These are phyloP conservation scores for Emericellopsis atlantica DNA, from an alignment of 2,329 filamentous ascomycete genomes.

Conservation along the genomic window DNA sequence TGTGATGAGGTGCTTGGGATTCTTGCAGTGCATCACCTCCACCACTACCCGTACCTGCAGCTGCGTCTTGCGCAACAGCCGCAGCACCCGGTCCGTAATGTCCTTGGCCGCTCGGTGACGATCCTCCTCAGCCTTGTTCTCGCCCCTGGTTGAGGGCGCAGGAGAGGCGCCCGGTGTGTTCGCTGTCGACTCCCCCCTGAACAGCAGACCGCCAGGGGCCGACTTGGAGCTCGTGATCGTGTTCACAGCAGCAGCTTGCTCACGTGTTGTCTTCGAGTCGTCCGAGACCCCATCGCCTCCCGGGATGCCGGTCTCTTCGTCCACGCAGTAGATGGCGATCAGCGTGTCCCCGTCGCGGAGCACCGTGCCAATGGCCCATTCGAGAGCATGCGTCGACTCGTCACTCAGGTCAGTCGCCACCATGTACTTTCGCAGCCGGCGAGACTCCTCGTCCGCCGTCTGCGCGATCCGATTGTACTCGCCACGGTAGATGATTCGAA, in stretches of 20 bases:
- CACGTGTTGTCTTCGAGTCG: conserved; percentile 61
- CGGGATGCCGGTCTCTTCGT: conserved; percentile 64
- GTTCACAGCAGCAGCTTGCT: conserved; percentile 61
- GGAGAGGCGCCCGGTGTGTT: conserved; percentile 5
- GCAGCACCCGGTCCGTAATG: conserved; percentile 76
- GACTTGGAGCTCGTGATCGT: conserved; percentile 37
- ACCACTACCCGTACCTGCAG: conserved; percentile 88
- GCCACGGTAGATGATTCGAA: conserved; percentile 82
- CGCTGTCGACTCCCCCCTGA: conserved; percentile 3
- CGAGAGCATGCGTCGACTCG: conserved; percentile 86
- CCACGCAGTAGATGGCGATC: conserved; percentile 84
- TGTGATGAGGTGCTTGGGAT: conserved; percentile 87
- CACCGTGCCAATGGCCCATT: conserved; percentile 96
- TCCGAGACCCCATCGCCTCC: conserved; percentile 47
- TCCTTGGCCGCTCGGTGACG: conserved; percentile 68
- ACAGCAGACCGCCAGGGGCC: conserved; percentile 5
- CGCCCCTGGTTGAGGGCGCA: conserved; percentile 10
- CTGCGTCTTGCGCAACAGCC: conserved; percentile 76
- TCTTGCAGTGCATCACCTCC: conserved; percentile 97
- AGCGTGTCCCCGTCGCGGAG: conserved; percentile 89
- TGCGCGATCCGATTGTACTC: conserved; percentile 67
- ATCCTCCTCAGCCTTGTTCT: conserved; percentile 60
- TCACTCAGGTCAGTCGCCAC: conserved; percentile 94
- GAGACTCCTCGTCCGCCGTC: conserved; percentile 66
- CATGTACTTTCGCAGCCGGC: conserved; percentile 76